A percentile compares a stretch with the other conserved stretches of the same genome.
Evolutionary conservation across 2,329 filamentous ascomycete species (phyloP).

Genomic region (Fusarium citri): DNA sequence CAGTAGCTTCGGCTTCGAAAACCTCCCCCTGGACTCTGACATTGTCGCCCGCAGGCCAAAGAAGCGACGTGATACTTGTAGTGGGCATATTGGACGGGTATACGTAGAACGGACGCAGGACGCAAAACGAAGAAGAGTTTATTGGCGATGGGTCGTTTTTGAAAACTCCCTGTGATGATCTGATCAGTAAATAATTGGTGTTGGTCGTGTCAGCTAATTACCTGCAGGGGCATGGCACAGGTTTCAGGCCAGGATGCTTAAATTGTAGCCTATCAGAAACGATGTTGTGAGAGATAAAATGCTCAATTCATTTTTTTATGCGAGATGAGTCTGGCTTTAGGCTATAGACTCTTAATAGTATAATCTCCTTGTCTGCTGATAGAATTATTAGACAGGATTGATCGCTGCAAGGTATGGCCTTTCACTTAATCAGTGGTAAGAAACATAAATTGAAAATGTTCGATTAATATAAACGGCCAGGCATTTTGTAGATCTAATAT

Average conservation of each 20-base stretch:
- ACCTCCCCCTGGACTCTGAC: background rate
- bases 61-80: slow-evolving; percentile 9
- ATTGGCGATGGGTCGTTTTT: background rate
- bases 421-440: background rate
- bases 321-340: background rate
- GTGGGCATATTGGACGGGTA: background rate
- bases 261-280: background rate
- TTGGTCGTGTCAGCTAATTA: background rate
- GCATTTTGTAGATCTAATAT: background rate
- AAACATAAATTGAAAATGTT: background rate
- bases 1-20: slow-evolving; percentile 6
- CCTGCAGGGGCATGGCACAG: background rate
- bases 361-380: background rate
- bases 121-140: accelerated
- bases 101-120: background rate
- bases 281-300: background rate
- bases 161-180: background rate
- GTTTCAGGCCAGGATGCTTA: background rate
- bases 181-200: background rate
- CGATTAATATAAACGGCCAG: background rate
- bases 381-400: background rate
- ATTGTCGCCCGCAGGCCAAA: background rate
- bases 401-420: background rate
- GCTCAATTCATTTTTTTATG: background rate
- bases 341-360: background rate